These are phyloP conservation scores for Triadica sebifera DNA, from an alignment of 345 rosid genomes.

Conservation along the genomic window DNA sequence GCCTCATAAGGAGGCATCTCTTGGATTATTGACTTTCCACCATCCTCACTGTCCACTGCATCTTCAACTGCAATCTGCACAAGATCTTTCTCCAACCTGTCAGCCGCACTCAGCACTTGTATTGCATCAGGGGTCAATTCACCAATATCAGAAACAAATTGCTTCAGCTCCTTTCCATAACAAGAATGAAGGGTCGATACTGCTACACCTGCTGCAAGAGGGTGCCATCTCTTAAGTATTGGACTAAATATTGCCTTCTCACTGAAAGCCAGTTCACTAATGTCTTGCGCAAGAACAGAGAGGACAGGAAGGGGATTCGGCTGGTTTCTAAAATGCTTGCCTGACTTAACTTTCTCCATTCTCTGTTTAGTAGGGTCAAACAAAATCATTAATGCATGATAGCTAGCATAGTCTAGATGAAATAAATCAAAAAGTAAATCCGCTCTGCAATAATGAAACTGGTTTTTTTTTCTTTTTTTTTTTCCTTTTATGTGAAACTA, in stretches of 20 bases:
- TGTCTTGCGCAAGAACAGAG: constrained; percentile 86
- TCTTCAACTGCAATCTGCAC: constrained; percentile 98
- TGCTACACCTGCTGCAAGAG: constrained; percentile 95
- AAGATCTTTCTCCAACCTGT: constrained; percentile 94
- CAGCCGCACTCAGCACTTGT: constrained; percentile 82
- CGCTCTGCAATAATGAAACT: no score
- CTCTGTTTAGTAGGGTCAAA: constrained; percentile 40
- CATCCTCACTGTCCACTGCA: constrained; percentile 95
- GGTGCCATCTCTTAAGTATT: constrained; percentile 95
- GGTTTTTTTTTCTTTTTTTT: no score
- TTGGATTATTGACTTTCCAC: constrained; percentile 95
- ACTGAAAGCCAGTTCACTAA: constrained; percentile 76
- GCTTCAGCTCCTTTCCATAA: constrained; percentile 85
- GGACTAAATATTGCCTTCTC: constrained; percentile 89
- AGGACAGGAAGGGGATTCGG: constrained; percentile 72
- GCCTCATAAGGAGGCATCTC: constrained; percentile 99
- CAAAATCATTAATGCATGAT: constrained; percentile 13
- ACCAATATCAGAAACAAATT: constrained; percentile 58
- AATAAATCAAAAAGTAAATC: background rate
- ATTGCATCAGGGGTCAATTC: constrained; percentile 91
- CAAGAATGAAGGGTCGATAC: constrained; percentile 97
- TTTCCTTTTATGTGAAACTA: no score
- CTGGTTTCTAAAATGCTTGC: constrained; percentile 64
- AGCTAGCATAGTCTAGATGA: constrained; percentile 8
- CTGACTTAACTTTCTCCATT: constrained; percentile 93